A percentile compares a stretch with the other conserved stretches of the same genome.
Evolutionary conservation across 306 rosid genomes (phyloP).

Genomic region (Heteromeles arbutifolia): DNA sequence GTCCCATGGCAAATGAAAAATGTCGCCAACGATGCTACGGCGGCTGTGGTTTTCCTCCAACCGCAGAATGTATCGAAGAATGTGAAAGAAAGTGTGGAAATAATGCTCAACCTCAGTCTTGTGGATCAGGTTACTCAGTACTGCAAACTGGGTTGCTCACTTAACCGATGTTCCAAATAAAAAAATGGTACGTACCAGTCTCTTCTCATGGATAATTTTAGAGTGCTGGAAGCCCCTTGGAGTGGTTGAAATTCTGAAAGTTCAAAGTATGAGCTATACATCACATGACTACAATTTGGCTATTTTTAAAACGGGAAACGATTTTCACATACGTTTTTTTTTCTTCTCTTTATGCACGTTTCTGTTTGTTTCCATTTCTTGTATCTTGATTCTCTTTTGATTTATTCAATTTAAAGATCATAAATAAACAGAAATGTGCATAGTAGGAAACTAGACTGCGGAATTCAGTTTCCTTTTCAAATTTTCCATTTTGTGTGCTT

Average conservation of each 20-base stretch:
- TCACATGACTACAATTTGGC: too few relatives aligned
- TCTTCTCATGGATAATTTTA: background rate
- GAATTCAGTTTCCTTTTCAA: too few relatives aligned
- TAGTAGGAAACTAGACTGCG: background rate
- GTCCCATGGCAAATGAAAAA: background rate
- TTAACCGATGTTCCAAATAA: background rate
- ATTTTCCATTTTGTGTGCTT: too few relatives aligned
- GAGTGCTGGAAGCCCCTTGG: too few relatives aligned
- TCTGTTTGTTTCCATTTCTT: background rate
- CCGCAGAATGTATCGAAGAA: background rate
- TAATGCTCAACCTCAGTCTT: background rate
- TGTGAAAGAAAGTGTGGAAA: background rate
- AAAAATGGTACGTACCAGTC: background rate
- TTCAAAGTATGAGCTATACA: too few relatives aligned
- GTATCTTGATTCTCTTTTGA: background rate
- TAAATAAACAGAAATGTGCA: background rate
- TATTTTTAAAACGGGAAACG: too few relatives aligned
- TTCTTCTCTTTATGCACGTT: background rate
- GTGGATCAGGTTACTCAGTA: background rate
- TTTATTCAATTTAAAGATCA: background rate
- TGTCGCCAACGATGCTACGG: background rate
- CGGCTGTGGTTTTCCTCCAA: background rate
- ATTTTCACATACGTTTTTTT: background rate
- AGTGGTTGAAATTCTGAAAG: too few relatives aligned
- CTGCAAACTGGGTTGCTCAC: background rate